Conservation (phyloP, 2,329 filamentous ascomycete species). For the Chaetomium olivaceum region DNA sequence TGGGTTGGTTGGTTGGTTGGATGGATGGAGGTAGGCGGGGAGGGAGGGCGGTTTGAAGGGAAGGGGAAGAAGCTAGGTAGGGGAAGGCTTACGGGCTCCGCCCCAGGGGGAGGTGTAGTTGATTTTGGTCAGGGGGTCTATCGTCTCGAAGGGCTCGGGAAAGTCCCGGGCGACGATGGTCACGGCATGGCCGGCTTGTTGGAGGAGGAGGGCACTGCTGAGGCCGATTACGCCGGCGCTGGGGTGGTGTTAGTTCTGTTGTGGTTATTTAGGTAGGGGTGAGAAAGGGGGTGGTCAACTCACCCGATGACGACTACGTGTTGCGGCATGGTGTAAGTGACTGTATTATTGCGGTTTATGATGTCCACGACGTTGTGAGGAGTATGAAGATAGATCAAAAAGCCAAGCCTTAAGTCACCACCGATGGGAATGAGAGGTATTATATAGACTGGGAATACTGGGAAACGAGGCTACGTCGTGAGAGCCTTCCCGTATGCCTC, state of each 20-base stretch:
- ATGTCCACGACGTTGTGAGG: not conserved
- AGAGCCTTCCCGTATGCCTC: not conserved
- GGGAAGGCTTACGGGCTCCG: slow-evolving; percentile 43
- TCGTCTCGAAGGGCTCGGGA: slow-evolving; percentile 49
- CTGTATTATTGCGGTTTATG: not conserved
- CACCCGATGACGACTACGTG: slow-evolving; percentile 28
- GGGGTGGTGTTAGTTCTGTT: slow-evolving; percentile 12
- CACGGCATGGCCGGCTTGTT: slow-evolving; percentile 43
- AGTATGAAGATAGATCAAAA: not conserved
- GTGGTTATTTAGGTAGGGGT: no score
- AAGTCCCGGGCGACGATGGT: slow-evolving; percentile 50
- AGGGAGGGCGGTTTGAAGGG: no score
- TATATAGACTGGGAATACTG: not conserved
- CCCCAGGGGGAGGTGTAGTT: slow-evolving; percentile 61
- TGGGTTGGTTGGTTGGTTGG: not conserved
- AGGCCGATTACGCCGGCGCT: slow-evolving; percentile 58
- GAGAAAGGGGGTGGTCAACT: not conserved
- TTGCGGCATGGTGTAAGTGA: slow-evolving; percentile 19
- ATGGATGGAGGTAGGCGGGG: not conserved
- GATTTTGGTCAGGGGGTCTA: slow-evolving; percentile 44
- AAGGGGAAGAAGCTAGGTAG: no score
- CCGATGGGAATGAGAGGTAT: not conserved
- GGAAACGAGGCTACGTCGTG: not conserved
- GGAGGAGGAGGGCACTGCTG: slow-evolving; percentile 49
- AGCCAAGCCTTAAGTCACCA: not conserved